Percentiles rank a stretch among this genome's conserved stretches.
Conservation (phyloP, 164 flowering plant genomes). For the Chloranthus sessilifolius region DNA sequence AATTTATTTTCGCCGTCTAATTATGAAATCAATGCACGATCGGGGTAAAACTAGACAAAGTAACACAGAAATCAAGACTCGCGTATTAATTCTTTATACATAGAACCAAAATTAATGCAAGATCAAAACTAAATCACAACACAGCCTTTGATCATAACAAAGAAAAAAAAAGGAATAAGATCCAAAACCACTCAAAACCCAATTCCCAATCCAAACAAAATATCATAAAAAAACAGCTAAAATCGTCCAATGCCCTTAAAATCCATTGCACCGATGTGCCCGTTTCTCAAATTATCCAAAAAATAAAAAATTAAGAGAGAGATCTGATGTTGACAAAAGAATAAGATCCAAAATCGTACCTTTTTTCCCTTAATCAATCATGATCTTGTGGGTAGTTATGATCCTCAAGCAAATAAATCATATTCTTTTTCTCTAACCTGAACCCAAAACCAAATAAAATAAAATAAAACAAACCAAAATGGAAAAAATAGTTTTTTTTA, state of each 20-base stretch:
- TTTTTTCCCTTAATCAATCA: conserved; percentile 13
- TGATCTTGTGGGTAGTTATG: conserved; percentile 6
- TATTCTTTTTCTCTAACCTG: conserved; percentile 6
- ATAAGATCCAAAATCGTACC: conserved; percentile 9
- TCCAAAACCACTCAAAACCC: background rate
- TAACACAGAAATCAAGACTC: too few species aligned
- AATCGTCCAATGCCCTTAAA: too few species aligned
- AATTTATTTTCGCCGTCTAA: background rate
- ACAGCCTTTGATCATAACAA: too few species aligned
- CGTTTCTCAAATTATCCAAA: background rate
- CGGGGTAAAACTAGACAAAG: too few species aligned
- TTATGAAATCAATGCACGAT: too few species aligned
- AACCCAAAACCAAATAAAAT: background rate
- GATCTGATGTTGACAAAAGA: background rate
- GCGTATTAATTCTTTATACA: too few species aligned
- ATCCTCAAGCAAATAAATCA: conserved; percentile 4
- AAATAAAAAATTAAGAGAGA: background rate
- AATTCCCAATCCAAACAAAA: background rate
- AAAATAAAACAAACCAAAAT: background rate
- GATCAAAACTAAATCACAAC: background rate
- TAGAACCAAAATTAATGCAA: background rate
- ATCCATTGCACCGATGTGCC: too few species aligned
- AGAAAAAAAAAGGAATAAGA: background rate
- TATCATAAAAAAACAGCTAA: background rate
- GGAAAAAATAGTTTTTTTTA: background rate